These are phyloP conservation scores for Beta corolliflora DNA, from an alignment of 179 eudicot genomes.

Conservation along the genomic window DNA sequence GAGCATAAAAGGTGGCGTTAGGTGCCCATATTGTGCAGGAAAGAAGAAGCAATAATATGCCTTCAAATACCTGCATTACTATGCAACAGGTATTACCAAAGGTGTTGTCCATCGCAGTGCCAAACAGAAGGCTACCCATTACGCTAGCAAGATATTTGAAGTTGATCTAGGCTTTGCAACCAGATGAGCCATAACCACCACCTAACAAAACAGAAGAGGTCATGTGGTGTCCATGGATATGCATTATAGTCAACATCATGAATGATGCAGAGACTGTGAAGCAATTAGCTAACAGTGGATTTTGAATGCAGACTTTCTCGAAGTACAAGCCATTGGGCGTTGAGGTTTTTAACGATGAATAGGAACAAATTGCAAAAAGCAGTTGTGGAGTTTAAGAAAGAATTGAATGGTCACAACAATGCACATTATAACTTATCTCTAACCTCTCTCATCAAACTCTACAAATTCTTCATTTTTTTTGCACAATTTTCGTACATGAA, in stretches of 20 bases:
- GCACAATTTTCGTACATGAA: no score
- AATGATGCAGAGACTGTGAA: slow-evolving; percentile 23
- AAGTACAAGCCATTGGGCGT: slow-evolving; percentile 47
- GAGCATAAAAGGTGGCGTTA: slow-evolving; percentile 34
- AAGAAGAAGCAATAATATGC: slow-evolving; percentile 49
- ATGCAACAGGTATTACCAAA: slow-evolving; percentile 58
- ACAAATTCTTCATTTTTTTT: no score
- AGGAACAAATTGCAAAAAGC: slow-evolving; percentile 32
- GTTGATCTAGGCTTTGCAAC: slow-evolving; percentile 28
- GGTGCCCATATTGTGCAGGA: slow-evolving; percentile 50
- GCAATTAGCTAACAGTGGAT: slow-evolving; percentile 24
- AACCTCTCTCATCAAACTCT: no score
- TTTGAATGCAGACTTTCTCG: slow-evolving; percentile 35
- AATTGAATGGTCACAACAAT: slow-evolving; percentile 49
- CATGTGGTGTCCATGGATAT: slow-evolving; percentile 62
- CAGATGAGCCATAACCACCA: slow-evolving; percentile 32
- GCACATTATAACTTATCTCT: no score
- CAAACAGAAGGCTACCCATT: slow-evolving; percentile 49
- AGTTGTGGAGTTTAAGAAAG: slow-evolving; percentile 47
- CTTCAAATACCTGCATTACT: slow-evolving; percentile 43
- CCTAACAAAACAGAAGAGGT: slow-evolving; percentile 25
- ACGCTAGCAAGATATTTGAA: slow-evolving; percentile 43
- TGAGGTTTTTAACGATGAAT: slow-evolving; percentile 33
- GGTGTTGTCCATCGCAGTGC: slow-evolving; percentile 50
- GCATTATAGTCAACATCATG: slow-evolving; percentile 53